These are phyloP conservation scores for Amanita pallidorosea DNA, from an alignment of 768 basidiomycete genomes.

Conservation along the genomic window DNA sequence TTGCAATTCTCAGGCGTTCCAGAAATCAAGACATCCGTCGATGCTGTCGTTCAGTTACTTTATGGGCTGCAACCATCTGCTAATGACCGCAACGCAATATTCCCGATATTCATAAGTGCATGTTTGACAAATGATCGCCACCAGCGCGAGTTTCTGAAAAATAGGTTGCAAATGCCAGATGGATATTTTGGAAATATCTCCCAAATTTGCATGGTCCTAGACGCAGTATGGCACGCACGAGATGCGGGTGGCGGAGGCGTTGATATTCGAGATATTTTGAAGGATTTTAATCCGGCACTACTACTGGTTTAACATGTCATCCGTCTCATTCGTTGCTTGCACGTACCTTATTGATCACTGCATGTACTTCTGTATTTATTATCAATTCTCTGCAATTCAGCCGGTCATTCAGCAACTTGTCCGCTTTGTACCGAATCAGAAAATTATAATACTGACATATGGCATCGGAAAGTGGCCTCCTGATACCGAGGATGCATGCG, in stretches of 20 bases:
- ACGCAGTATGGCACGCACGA: slow-evolving; percentile 59
- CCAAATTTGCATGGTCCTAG: slow-evolving; percentile 51
- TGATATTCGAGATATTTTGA: slow-evolving; percentile 53
- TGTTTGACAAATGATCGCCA: slow-evolving; percentile 59
- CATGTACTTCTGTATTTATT: background rate
- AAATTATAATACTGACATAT: background rate
- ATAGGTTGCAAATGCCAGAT: slow-evolving; percentile 42
- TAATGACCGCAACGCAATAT: slow-evolving; percentile 56
- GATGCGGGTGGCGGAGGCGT: slow-evolving; percentile 41
- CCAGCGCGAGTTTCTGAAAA: slow-evolving; percentile 48
- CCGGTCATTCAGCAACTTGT: background rate
- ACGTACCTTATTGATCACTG: background rate
- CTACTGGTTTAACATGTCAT: background rate
- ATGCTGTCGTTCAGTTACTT: slow-evolving; percentile 40
- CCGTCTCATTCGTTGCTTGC: background rate
- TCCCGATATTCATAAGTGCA: slow-evolving; percentile 67
- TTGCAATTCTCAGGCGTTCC: slow-evolving; percentile 42
- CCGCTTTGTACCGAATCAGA: background rate
- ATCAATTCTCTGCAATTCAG: background rate
- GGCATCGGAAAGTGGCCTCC: background rate
- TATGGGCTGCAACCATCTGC: slow-evolving; percentile 44
- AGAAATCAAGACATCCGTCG: slow-evolving; percentile 54
- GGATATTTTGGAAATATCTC: slow-evolving; percentile 49
- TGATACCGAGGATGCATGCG: background rate
- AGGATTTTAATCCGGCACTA: slow-evolving; percentile 17